Conservation (phyloP, 352 stramenopile genomes). For the Pythium sp. region DNA sequence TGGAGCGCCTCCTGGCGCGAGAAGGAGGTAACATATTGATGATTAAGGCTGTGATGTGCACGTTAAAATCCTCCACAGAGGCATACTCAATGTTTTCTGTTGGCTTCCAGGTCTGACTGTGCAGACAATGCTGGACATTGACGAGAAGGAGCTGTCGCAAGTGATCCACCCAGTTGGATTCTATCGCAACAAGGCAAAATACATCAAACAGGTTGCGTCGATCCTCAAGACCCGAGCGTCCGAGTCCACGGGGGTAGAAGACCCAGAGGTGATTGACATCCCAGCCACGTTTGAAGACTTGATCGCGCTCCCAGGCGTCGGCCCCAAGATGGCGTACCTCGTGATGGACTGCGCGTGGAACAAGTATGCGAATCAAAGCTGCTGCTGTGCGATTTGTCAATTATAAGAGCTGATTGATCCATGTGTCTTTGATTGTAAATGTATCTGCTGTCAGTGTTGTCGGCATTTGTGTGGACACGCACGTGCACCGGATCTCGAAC, state of each 20-base stretch:
- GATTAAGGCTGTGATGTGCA: too few species aligned
- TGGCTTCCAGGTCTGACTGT: constrained; percentile 72
- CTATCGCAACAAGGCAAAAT: constrained; percentile 96
- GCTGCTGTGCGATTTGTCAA: neutral
- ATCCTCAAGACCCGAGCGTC: constrained; percentile 39
- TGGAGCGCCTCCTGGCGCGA: constrained; percentile 64
- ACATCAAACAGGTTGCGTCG: constrained; percentile 85
- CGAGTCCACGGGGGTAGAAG: neutral
- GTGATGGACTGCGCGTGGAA: constrained; percentile 92
- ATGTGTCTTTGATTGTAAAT: neutral
- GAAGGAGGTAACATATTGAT: constrained; percentile 21
- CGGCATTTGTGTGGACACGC: constrained; percentile 96
- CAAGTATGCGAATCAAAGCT: constrained; percentile 39
- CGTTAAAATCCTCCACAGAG: too few species aligned
- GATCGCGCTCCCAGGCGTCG: constrained; percentile 90
- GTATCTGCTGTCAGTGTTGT: constrained; percentile 38
- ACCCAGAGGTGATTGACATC: constrained; percentile 75
- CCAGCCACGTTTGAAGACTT: constrained; percentile 88
- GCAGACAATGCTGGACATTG: constrained; percentile 81
- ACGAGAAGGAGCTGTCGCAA: constrained; percentile 78
- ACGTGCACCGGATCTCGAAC: constrained; percentile 97
- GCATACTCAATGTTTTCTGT: neutral
- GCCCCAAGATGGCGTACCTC: constrained; percentile 97
- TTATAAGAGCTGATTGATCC: neutral
- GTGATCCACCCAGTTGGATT: constrained; percentile 94